phyloP scores from a whole-genome alignment of 169 alveolate species.

The Eimeria zaria region DNA sequence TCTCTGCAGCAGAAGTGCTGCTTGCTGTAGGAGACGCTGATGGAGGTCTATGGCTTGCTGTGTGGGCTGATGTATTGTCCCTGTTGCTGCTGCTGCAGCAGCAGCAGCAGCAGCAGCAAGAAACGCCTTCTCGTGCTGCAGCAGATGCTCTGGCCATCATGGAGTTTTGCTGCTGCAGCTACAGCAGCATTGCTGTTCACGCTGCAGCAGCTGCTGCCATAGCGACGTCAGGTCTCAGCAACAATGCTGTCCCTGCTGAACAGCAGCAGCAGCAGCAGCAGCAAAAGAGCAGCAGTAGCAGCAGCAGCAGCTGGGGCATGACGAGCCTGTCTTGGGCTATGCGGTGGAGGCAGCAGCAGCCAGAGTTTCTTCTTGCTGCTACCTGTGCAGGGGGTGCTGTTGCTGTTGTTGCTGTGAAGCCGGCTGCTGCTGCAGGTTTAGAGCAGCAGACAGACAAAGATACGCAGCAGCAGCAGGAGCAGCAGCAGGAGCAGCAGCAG shows the following conservation, averaged over 20 bases:
- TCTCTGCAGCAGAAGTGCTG: constrained; percentile 26
- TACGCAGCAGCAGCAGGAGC: background rate
- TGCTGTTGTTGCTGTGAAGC: constrained; percentile 22
- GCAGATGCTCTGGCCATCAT: background rate
- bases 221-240: background rate
- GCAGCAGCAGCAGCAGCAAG: constrained; percentile 38
- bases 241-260: background rate
- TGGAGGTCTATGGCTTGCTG: constrained; percentile 74
- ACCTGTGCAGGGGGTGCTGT: constrained; percentile 50
- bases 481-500: constrained; percentile 31
- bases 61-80: constrained; percentile 21
- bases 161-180: constrained; percentile 23
- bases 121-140: background rate
- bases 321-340: constrained; percentile 18
- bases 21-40: constrained; percentile 76
- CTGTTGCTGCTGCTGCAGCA: constrained; percentile 18
- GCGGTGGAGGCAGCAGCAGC: constrained; percentile 32
- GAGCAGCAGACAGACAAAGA: background rate
- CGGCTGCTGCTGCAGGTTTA: background rate
- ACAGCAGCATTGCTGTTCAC: constrained; percentile 59
- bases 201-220: constrained; percentile 57
- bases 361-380: constrained; percentile 32
- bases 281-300: constrained; percentile 42
- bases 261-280: constrained; percentile 47
- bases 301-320: constrained; percentile 53